phyloP scores from a whole-genome alignment of 805 yeast genomes.

The Saccharomycopsis amapae region DNA sequence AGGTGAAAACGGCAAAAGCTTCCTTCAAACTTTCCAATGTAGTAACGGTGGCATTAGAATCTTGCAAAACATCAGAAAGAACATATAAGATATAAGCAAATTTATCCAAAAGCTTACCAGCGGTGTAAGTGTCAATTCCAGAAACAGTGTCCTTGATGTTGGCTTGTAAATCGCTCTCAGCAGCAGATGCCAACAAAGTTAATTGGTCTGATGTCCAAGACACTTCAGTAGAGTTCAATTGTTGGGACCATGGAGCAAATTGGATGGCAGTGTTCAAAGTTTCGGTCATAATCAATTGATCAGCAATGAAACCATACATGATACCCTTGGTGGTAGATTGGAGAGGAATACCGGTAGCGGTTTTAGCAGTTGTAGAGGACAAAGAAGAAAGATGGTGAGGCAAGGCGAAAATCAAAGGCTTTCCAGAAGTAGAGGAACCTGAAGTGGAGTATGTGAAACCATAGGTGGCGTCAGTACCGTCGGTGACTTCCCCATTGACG shows the following conservation, averaged over 20 bases:
- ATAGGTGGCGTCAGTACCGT: constrained; percentile 34
- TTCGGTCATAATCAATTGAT: constrained; percentile 35
- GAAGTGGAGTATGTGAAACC: constrained; percentile 35
- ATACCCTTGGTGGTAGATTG: constrained; percentile 46
- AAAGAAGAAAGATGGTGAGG: constrained; percentile 58
- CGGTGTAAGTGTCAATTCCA: constrained; percentile 39
- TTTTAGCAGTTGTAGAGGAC: constrained; percentile 26
- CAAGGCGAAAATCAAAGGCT: constrained; percentile 49
- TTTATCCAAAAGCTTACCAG: constrained; percentile 45
- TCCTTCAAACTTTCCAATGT: constrained; percentile 31
- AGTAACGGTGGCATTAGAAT: constrained; percentile 29
- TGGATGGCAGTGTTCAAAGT: constrained; percentile 36
- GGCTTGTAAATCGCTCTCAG: constrained; percentile 30
- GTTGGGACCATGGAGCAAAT: constrained; percentile 37
- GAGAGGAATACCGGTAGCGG: constrained; percentile 32
- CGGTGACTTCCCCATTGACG: constrained; percentile 35
- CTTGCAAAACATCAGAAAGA: constrained; percentile 37
- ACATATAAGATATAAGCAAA: constrained; percentile 45
- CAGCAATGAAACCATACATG: constrained; percentile 40
- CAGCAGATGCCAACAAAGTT: constrained; percentile 30
- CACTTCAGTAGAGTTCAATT: constrained; percentile 25
- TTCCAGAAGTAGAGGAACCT: constrained; percentile 42
- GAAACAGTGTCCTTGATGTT: constrained; percentile 43
- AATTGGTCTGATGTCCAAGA: constrained; percentile 29
- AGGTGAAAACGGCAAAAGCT: constrained; percentile 34